These are phyloP conservation scores for Athelia sp. DNA, from an alignment of 1,284 basidiomycete species.

Conservation along the genomic window DNA sequence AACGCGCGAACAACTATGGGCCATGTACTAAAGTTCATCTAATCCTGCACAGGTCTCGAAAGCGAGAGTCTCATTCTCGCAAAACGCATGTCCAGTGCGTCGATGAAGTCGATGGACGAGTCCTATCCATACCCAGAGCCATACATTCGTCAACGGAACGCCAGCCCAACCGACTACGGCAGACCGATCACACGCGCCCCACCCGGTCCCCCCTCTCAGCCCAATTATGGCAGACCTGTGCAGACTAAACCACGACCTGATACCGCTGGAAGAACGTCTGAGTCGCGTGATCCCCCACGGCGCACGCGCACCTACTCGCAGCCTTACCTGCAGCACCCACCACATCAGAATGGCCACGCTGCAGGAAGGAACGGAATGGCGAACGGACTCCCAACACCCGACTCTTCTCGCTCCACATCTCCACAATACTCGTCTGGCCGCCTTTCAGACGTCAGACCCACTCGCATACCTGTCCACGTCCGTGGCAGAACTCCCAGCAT, in stretches of 20 bases:
- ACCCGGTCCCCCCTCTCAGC: conserved; percentile 1
- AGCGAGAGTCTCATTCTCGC: conserved; percentile 67
- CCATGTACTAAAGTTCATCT: neutral
- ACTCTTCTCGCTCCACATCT: conserved; percentile 33
- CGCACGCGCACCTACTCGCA: conserved; percentile 58
- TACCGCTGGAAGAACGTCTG: conserved; percentile 3
- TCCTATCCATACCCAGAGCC: conserved; percentile 13
- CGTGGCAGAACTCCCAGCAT: conserved; percentile 37
- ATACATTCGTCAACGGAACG: neutral
- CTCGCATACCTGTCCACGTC: conserved; percentile 44
- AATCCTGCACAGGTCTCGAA: conserved; percentile 52
- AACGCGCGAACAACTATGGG: too few species aligned
- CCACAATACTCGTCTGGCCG: conserved; percentile 20
- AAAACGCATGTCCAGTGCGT: conserved; percentile 68
- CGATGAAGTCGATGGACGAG: conserved; percentile 50
- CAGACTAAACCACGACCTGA: conserved; percentile 12
- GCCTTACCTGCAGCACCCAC: conserved; percentile 37
- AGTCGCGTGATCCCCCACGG: conserved; percentile 16
- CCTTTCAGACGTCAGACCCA: conserved; percentile 31
- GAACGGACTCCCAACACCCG: conserved; percentile 24
- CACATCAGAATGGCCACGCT: conserved; percentile 15
- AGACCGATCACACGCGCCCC: conserved; percentile 2
- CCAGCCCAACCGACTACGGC: conserved; percentile 4
- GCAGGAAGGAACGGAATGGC: conserved; percentile 16
- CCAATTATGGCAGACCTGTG: conserved; percentile 2